A percentile compares a stretch with the other conserved stretches of the same genome.
These are phyloP conservation scores for Globisporangium abappressorium DNA, from an alignment of 352 stramenopile species.

Conservation along the genomic window DNA sequence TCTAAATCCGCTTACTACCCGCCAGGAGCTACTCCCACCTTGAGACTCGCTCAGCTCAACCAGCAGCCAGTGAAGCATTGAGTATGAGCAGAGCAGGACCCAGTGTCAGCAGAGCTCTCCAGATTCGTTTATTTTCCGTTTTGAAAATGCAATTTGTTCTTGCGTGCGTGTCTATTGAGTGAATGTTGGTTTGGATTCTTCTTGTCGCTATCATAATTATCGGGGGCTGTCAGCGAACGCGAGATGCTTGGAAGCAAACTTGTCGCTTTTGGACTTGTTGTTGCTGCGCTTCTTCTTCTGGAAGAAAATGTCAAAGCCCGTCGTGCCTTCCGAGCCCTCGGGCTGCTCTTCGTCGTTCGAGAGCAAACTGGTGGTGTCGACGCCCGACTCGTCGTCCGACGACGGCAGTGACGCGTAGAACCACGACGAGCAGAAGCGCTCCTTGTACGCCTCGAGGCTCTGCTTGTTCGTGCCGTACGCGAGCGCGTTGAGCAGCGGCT, in stretches of 20 bases:
- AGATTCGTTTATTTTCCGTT: constrained; percentile 9
- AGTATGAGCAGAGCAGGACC: neutral
- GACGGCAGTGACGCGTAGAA: constrained; percentile 61
- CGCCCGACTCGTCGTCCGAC: constrained; percentile 56
- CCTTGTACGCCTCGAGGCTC: constrained; percentile 68
- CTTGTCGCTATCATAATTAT: neutral
- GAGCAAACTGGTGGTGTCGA: constrained; percentile 45
- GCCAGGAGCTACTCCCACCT: neutral
- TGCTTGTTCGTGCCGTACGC: constrained; percentile 73
- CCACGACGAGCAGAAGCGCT: constrained; percentile 62
- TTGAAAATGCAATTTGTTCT: constrained; percentile 11
- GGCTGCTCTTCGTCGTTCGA: constrained; percentile 21
- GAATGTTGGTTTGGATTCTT: neutral
- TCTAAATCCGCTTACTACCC: constrained; percentile 33
- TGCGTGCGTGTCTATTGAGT: constrained; percentile 8
- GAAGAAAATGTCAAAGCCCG: constrained; percentile 8
- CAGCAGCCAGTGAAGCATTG: neutral
- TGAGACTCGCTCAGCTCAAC: neutral
- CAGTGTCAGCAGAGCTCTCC: neutral
- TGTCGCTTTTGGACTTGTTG: constrained; percentile 2
- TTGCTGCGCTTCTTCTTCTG: constrained; percentile 10
- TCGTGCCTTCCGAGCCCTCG: neutral
- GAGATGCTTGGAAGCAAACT: neutral
- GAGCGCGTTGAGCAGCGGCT: constrained; percentile 65
- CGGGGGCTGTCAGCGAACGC: constrained; percentile 11